These are phyloP conservation scores for Gremmenia infestans DNA, from an alignment of 2,329 filamentous ascomycete species.

Conservation along the genomic window DNA sequence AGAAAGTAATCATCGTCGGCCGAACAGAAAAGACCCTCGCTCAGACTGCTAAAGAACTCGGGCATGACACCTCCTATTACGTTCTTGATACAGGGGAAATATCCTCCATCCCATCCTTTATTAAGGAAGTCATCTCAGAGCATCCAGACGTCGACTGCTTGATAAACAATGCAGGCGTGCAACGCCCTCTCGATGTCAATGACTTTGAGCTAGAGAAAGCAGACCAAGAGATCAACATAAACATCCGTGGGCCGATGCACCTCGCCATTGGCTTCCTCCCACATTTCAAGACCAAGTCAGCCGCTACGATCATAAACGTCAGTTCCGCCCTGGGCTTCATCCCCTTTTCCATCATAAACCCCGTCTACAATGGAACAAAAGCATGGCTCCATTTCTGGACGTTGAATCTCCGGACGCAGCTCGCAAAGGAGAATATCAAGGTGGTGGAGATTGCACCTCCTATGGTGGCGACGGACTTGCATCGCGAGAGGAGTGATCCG, in stretches of 20 bases:
- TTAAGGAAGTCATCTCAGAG: slow-evolving; percentile 40
- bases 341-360: slow-evolving; percentile 49
- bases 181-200: slow-evolving; percentile 46
- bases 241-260: slow-evolving; percentile 54
- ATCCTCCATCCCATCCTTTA: slow-evolving; percentile 39
- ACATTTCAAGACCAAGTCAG: slow-evolving; percentile 41
- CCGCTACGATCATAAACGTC: slow-evolving; percentile 46
- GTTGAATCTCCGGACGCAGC: slow-evolving; percentile 49
- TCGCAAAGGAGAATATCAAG: slow-evolving; percentile 37
- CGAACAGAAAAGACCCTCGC: slow-evolving; percentile 51
- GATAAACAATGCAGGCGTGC: slow-evolving; percentile 55
- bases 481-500: slow-evolving; percentile 50
- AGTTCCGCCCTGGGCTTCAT: slow-evolving; percentile 49
- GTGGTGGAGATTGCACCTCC: slow-evolving; percentile 54
- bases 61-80: slow-evolving; percentile 44
- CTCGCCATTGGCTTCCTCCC: slow-evolving; percentile 43
- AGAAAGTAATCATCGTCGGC: slow-evolving; percentile 46
- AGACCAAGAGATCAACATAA: slow-evolving; percentile 54
- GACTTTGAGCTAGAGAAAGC: slow-evolving; percentile 44
- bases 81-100: slow-evolving; percentile 46
- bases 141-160: slow-evolving; percentile 53
- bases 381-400: slow-evolving; percentile 53
- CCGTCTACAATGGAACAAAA: slow-evolving; percentile 56
- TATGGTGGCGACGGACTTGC: slow-evolving; percentile 48
- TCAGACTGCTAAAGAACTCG: slow-evolving; percentile 38